phyloP scores from a whole-genome alignment of 345 rosid genomes.

The Odontarrhena argentea region DNA sequence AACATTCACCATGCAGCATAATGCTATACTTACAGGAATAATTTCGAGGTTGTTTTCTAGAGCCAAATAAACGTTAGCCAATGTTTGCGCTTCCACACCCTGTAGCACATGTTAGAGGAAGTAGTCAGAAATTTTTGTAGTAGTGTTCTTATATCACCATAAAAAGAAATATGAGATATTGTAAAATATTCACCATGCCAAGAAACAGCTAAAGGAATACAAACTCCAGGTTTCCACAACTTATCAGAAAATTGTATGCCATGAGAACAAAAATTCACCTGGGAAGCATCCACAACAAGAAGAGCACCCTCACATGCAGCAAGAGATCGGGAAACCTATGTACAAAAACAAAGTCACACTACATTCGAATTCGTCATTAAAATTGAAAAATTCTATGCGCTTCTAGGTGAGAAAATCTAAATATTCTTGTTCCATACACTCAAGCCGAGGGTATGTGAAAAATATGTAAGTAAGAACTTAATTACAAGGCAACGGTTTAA shows the following conservation, averaged over 20 bases:
- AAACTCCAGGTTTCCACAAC: conserved; percentile 11
- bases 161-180: background rate
- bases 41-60: conserved; percentile 95
- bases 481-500: background rate
- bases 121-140: conserved; percentile 18
- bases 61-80: conserved; percentile 96
- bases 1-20: conserved; percentile 22
- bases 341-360: background rate
- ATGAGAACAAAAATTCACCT: conserved; percentile 51
- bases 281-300: conserved; percentile 98
- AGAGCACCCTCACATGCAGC: conserved; percentile 99
- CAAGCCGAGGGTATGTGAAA: background rate
- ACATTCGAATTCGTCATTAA: conserved; percentile 20
- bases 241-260: conserved; percentile 8
- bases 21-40: conserved; percentile 69
- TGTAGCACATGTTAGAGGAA: conserved; percentile 33
- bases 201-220: conserved; percentile 14
- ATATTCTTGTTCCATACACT: background rate
- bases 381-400: background rate
- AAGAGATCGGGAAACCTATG: conserved; percentile 95
- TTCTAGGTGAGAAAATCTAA: background rate
- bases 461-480: background rate
- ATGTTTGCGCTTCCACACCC: conserved; percentile 99
- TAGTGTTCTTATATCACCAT: background rate
- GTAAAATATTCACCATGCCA: conserved; percentile 26